Evolutionary conservation across 331 rosid species (phyloP).

Genomic region (Quercus tomentella): DNA sequence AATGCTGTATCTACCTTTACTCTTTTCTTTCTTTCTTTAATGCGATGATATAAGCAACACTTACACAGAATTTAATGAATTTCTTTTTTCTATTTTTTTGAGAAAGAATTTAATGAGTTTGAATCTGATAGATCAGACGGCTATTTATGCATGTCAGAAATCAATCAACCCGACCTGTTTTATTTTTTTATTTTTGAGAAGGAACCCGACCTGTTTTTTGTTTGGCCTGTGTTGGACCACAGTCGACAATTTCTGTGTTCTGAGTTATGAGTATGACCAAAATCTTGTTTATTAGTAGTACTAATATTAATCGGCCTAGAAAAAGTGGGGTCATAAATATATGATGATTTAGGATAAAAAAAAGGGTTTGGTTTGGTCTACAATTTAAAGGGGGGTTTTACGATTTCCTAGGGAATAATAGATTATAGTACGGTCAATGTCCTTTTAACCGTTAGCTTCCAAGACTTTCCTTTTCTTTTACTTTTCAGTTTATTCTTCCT

Average conservation of each 20-base stretch:
- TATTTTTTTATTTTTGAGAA: background rate
- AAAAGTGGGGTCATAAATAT: background rate
- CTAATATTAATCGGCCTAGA: constrained; percentile 11
- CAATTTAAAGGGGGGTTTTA: background rate
- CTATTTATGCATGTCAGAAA: background rate
- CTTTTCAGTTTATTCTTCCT: background rate
- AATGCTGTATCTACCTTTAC: background rate
- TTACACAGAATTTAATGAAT: background rate
- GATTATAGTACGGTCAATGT: constrained; percentile 24
- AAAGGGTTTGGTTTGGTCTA: background rate
- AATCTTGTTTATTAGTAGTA: too few relatives aligned
- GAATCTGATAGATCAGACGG: background rate
- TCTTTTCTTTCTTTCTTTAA: background rate
- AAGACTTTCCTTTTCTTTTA: background rate
- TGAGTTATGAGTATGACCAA: too few relatives aligned
- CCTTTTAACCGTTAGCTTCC: background rate
- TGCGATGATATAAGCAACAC: too few relatives aligned
- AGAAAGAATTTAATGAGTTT: too few relatives aligned
- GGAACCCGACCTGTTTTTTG: too few relatives aligned
- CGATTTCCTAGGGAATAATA: background rate
- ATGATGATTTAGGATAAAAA: background rate
- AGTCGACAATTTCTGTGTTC: too few relatives aligned
- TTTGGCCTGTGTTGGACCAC: too few relatives aligned
- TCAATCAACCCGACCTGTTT: background rate
- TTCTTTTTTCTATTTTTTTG: background rate